phyloP scores from a whole-genome alignment of 169 alveolate species.

The Plasmodium yoelii region DNA sequence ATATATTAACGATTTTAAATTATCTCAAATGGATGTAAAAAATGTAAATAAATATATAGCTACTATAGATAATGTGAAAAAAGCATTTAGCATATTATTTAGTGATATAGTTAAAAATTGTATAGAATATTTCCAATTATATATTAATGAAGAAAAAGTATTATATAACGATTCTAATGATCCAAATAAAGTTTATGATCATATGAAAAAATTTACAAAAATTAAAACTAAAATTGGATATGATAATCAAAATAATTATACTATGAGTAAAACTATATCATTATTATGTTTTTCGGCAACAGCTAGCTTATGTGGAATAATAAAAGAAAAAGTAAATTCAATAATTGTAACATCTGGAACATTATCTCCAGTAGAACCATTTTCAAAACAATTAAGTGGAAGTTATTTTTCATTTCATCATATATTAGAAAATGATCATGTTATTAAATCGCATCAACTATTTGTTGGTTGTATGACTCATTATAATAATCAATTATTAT shows the following conservation, averaged over 20 bases:
- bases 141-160: slow-evolving; percentile 77
- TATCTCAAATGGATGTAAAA: slow-evolving; percentile 80
- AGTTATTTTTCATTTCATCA: slow-evolving; percentile 88
- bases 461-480: slow-evolving; percentile 87
- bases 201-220: slow-evolving; percentile 43
- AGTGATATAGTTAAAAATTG: slow-evolving; percentile 78
- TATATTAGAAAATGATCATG: slow-evolving; percentile 94
- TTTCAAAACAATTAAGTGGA: slow-evolving; percentile 91
- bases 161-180: slow-evolving; percentile 41
- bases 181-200: slow-evolving; percentile 66
- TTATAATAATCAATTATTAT: slow-evolving; percentile 80
- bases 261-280: slow-evolving; percentile 51
- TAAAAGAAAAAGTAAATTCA: slow-evolving; percentile 87
- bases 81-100: slow-evolving; percentile 78
- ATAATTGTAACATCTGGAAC: slow-evolving; percentile 96
- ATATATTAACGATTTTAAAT: slow-evolving; percentile 64
- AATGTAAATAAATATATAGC: slow-evolving; percentile 76
- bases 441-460: slow-evolving; percentile 88
- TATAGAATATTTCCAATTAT: slow-evolving; percentile 80
- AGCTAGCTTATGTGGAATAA: slow-evolving; percentile 85
- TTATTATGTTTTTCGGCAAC: slow-evolving; percentile 88
- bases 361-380: slow-evolving; percentile 92
- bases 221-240: slow-evolving; percentile 62
- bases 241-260: slow-evolving; percentile 25
- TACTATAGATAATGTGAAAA: slow-evolving; percentile 77